Base-by-base conservation (phyloP, 495 filamentous ascomycete species). In the Neurospora sp. region DNA sequence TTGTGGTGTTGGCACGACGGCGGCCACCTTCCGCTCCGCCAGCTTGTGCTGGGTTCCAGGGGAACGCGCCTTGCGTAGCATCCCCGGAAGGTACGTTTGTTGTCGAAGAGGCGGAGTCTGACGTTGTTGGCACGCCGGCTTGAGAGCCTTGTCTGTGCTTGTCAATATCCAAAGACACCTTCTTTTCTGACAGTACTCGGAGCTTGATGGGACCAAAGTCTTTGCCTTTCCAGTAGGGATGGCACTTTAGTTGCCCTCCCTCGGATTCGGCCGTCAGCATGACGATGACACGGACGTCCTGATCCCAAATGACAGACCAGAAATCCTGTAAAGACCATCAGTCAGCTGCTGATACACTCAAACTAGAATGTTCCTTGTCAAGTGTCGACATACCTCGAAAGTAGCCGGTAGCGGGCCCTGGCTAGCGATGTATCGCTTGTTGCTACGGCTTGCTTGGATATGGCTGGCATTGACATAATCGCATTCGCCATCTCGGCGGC, bases 381-480 rank as follows among this genome's bases (percentile, higher is more conserved):
- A 27, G 27, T 35, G 68, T 37, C 18, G 40, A 87, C 92, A 85
- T 81, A 96, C 93, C 81, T 91, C 88, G 74, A 97, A 98, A 12
- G 96, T 99, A 70, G 93, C 90, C 37, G 96, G 96, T 35, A 98
- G 85, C 59, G 96, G 96, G 4, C 93, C 96, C 81, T 99, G 96
- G 10, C 93, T 94, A 22, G 96, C 95, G 81, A 99, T 98, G 80
- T 99, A 99, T 37, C 90, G 87, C 82, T 94, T 97, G 80, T 93
- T 88, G 75, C 92, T 94, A 75, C 90, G 85, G 70, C 87, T 86
- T 9, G 94, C 86, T 78, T 91, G 90, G 71, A 98, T 82, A 73
- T 96, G 88, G 80, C 92, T 98, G 10, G 94, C 96, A 80, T 99
- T 99, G 80, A 99, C 90, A 80, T 99, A 99, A 80, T 99, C 96